These are phyloP conservation scores for Entonaema liquescens DNA, from an alignment of 495 filamentous ascomycete genomes.

Conservation along the genomic window DNA sequence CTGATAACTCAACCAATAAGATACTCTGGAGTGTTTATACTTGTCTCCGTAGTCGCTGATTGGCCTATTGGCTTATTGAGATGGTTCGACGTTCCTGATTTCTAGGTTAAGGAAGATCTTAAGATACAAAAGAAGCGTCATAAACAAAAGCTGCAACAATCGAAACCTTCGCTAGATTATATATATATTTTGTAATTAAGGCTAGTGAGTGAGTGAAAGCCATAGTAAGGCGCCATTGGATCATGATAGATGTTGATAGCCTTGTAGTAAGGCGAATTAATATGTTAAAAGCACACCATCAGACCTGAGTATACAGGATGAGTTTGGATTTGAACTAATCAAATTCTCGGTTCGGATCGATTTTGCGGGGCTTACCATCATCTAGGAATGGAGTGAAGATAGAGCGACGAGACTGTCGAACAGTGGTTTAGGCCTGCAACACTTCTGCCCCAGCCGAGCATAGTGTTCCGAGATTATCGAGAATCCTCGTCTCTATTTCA, in stretches of 20 bases:
- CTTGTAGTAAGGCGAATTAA: no score
- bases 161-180: no score
- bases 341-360: not conserved
- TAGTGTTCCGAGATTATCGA: slow-evolving; percentile 1
- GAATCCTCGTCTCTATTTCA: not conserved
- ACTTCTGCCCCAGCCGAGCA: not conserved
- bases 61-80: not conserved
- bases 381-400: not conserved
- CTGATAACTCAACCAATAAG: slow-evolving; percentile 6
- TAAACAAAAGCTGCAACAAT: no score
- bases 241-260: no score
- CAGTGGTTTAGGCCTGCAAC: not conserved
- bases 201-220: no score
- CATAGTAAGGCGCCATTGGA: no score
- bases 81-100: not conserved
- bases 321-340: not conserved
- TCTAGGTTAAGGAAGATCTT: no score
- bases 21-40: not conserved
- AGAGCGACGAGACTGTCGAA: not conserved
- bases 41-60: not conserved
- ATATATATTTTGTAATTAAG: no score
- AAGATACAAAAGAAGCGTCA: no score
- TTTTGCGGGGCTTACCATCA: slow-evolving; percentile 7
- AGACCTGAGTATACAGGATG: not conserved
- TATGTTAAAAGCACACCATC: no score